Percentiles rank a stretch among this genome's conserved stretches.
These are phyloP conservation scores for Dinochytrium kinnereticum DNA, from an alignment of 371 early-diverging fungal species.

Conservation along the genomic window DNA sequence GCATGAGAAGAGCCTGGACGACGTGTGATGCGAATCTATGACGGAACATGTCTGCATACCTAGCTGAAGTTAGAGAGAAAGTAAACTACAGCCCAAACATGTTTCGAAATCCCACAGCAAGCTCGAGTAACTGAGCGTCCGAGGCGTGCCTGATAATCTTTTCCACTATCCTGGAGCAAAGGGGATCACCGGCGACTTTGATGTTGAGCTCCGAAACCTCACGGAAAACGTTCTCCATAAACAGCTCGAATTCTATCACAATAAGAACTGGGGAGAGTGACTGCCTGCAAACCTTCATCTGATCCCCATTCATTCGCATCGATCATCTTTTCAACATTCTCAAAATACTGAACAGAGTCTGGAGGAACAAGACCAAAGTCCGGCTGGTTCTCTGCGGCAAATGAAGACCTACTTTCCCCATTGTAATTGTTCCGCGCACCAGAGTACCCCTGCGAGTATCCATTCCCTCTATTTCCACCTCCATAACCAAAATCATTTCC, in stretches of 20 bases:
- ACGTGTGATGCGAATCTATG: constrained; percentile 89
- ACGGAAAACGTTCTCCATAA: constrained; percentile 76
- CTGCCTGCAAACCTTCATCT: constrained; percentile 62
- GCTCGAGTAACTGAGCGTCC: constrained; percentile 74
- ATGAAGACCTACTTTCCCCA: not conserved
- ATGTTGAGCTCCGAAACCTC: constrained; percentile 81
- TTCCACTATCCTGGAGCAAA: constrained; percentile 80
- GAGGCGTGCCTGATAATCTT: constrained; percentile 74
- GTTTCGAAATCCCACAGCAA: constrained; percentile 70
- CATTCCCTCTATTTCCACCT: not conserved
- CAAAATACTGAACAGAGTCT: constrained; percentile 68
- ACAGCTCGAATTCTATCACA: constrained; percentile 65
- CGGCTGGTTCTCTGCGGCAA: not conserved
- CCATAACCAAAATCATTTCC: not conserved
- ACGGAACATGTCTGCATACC: constrained; percentile 69
- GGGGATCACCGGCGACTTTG: constrained; percentile 73
- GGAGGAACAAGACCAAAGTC: constrained; percentile 24
- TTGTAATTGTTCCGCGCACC: not conserved
- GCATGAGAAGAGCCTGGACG: constrained; percentile 73
- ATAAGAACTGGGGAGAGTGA: not conserved
- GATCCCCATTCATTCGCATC: constrained; percentile 72
- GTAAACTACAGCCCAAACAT: constrained; percentile 45
- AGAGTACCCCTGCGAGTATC: not conserved
- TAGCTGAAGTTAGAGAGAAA: constrained; percentile 30
- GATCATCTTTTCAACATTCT: constrained; percentile 72